These are phyloP conservation scores for Aspergillus pseudotamarii DNA, from an alignment of 2,329 filamentous ascomycete genomes.

Conservation along the genomic window DNA sequence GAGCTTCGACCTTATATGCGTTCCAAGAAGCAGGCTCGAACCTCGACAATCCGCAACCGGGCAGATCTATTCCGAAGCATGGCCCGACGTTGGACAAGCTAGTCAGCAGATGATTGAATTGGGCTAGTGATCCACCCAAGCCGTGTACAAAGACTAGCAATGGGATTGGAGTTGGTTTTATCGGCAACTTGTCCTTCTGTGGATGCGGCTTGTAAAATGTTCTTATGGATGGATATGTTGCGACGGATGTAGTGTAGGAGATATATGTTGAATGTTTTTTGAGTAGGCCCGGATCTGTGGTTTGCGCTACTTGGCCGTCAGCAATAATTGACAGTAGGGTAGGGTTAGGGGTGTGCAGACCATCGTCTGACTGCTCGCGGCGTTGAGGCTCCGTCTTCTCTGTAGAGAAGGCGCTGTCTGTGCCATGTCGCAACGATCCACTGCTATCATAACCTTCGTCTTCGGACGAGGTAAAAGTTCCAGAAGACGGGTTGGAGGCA, in stretches of 20 bases:
- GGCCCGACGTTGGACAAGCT: slow-evolving; percentile 81
- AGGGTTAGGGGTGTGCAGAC: slow-evolving; percentile 23
- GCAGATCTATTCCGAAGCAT: slow-evolving; percentile 85
- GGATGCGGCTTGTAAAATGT: slow-evolving; percentile 82
- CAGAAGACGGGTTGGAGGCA: slow-evolving; percentile 29
- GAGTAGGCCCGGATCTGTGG: slow-evolving; percentile 76
- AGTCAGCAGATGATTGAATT: slow-evolving; percentile 79
- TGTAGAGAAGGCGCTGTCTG: slow-evolving; percentile 22
- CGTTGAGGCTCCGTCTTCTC: slow-evolving; percentile 28
- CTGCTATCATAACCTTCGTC: slow-evolving; percentile 41
- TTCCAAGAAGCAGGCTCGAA: slow-evolving; percentile 72
- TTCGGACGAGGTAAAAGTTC: slow-evolving; percentile 38
- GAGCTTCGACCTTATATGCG: slow-evolving; percentile 76
- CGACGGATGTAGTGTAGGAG: slow-evolving; percentile 70
- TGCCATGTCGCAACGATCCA: slow-evolving; percentile 34
- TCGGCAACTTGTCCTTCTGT: slow-evolving; percentile 79
- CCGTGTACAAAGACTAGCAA: slow-evolving; percentile 91
- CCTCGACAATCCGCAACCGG: slow-evolving; percentile 81
- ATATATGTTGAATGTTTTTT: slow-evolving; percentile 72
- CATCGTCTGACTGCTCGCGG: slow-evolving; percentile 32
- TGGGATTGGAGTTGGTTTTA: slow-evolving; percentile 72
- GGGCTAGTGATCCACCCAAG: slow-evolving; percentile 85
- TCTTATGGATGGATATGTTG: slow-evolving; percentile 74
- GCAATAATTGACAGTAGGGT: neutral
- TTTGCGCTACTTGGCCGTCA: slow-evolving; percentile 30